phyloP scores from a whole-genome alignment of 257 asterid species.

The Orobanche coerulescens region DNA sequence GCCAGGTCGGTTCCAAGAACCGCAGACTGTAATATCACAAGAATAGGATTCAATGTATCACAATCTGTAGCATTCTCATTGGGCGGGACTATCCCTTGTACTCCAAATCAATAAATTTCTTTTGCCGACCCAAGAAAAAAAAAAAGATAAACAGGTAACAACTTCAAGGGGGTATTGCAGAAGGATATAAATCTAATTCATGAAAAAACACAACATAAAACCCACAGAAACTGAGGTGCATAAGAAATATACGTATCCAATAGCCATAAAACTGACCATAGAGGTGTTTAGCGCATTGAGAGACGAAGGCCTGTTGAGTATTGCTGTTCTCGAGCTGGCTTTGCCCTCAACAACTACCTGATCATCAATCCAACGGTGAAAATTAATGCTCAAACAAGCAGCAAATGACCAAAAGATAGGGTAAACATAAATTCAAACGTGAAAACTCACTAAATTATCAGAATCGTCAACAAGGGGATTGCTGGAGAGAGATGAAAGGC shows the following conservation, averaged over 20 bases:
- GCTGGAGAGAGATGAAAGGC: conserved; percentile 35
- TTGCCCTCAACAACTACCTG: conserved; percentile 86
- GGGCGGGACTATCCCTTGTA: too few relatives aligned
- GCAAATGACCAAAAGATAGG: not conserved
- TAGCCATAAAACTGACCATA: conserved; percentile 33
- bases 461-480: conserved; percentile 39
- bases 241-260: not conserved
- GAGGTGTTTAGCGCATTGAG: conserved; percentile 78
- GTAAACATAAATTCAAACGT: not conserved
- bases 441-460: conserved; percentile 43
- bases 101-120: too few relatives aligned
- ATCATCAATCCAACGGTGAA: conserved; percentile 14
- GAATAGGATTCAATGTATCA: too few relatives aligned
- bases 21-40: too few relatives aligned
- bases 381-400: not conserved
- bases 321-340: conserved; percentile 71
- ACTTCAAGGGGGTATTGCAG: not conserved
- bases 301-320: conserved; percentile 71
- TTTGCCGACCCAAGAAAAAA: too few relatives aligned
- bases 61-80: too few relatives aligned
- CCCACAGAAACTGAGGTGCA: not conserved
- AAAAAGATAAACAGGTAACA: too few relatives aligned
- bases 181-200: not conserved
- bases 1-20: too few relatives aligned
- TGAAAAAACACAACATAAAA: not conserved